phyloP scores from a whole-genome alignment of 228 moss, liverwort and hornwort species.

The Sphagnum fallax region DNA sequence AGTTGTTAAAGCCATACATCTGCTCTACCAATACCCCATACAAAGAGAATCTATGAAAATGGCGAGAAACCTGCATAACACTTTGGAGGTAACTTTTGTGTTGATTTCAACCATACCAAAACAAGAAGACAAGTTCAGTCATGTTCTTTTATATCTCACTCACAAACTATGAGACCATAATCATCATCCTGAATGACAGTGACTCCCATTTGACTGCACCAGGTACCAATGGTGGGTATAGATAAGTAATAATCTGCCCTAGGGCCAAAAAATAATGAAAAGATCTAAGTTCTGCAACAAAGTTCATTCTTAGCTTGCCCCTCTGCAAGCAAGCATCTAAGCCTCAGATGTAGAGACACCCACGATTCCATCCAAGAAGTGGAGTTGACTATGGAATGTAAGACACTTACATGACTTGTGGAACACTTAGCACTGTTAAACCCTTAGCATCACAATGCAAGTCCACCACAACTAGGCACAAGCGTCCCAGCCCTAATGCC shows the following conservation, averaged over 20 bases:
- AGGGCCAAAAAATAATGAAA: no score
- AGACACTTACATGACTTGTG: conserved; percentile 65
- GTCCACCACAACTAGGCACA: conserved; percentile 55
- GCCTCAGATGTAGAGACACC: not conserved
- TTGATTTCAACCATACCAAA: no score
- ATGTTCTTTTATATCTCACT: no score
- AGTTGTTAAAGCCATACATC: no score
- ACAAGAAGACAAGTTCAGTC: no score
- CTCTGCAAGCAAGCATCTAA: not conserved
- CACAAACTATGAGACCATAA: not conserved
- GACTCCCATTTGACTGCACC: not conserved
- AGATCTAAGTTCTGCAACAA: not conserved
- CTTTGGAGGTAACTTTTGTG: no score
- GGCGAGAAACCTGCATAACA: no score
- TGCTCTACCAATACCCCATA: no score
- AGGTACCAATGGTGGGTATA: no score
- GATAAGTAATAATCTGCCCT: no score
- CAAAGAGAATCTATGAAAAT: no score
- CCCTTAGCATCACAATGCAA: conserved; percentile 81
- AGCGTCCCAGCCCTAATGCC: conserved; percentile 52
- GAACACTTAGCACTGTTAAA: conserved; percentile 61
- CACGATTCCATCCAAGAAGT: not conserved
- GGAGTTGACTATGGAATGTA: not conserved
- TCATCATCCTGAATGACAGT: not conserved
- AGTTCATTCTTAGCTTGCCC: not conserved